Conservation (phyloP, 768 basidiomycete genomes). For the Tricholoma flavovirens region DNA sequence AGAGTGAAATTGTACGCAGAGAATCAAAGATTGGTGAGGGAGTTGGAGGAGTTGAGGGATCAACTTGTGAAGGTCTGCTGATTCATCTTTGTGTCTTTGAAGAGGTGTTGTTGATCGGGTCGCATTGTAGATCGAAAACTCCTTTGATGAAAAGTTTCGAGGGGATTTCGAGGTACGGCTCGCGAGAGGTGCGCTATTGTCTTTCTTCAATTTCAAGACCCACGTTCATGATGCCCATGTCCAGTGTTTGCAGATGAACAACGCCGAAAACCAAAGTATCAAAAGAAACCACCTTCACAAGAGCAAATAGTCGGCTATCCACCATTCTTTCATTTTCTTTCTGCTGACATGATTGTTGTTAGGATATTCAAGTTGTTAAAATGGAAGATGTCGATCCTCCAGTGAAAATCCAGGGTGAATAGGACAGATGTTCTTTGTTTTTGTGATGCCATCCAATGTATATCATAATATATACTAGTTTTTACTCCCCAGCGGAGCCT, state of each 20-base stretch:
- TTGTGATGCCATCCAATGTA: too few relatives aligned
- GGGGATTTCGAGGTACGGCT: not conserved
- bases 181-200: not conserved
- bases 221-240: not conserved
- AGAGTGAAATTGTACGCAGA: conserved; percentile 1
- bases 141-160: not conserved
- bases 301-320: not conserved
- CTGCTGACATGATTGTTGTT: too few relatives aligned
- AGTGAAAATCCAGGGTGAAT: not conserved
- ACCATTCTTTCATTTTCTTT: not conserved
- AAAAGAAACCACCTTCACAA: not conserved
- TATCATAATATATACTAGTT: too few relatives aligned
- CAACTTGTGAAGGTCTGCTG: not conserved
- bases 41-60: conserved; percentile 1
- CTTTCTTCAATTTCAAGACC: not conserved
- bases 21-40: not conserved
- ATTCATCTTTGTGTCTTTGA: not conserved
- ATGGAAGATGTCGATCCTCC: not conserved
- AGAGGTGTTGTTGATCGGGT: not conserved
- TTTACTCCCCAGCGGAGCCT: too few relatives aligned
- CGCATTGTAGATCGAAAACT: not conserved
- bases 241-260: not conserved
- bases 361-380: too few relatives aligned
- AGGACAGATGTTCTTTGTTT: not conserved
- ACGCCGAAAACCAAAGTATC: not conserved